These are phyloP conservation scores for Linum tenue DNA, from an alignment of 345 rosid genomes.

Conservation along the genomic window DNA sequence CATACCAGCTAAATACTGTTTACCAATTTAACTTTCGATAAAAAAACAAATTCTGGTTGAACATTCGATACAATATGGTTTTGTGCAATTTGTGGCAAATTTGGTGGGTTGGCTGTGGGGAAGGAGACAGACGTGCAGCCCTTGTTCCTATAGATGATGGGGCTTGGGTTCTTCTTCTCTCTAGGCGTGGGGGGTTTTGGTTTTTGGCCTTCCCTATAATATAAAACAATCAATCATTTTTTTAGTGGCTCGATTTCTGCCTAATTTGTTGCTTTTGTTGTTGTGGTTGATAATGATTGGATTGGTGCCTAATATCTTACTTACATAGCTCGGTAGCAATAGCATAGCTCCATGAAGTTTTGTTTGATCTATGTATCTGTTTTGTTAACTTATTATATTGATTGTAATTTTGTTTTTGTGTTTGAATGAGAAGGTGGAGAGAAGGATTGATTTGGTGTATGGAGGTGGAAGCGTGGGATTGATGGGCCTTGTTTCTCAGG, in stretches of 20 bases:
- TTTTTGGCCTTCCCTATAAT: no score
- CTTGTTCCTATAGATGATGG: not conserved
- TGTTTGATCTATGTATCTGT: not conserved
- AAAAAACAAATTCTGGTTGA: no score
- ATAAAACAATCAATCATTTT: no score
- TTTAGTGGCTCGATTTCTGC: no score
- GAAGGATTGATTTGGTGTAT: constrained; percentile 7
- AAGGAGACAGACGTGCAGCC: not conserved
- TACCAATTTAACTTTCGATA: no score
- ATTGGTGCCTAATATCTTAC: not conserved
- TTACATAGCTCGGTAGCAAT: no score
- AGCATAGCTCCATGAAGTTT: not conserved
- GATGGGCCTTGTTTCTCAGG: constrained; percentile 8
- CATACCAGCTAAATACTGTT: no score
- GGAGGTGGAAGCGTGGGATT: constrained; percentile 6
- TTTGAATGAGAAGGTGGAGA: not conserved
- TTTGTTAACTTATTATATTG: no score
- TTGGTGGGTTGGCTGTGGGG: not conserved
- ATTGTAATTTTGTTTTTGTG: no score
- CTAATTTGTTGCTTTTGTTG: not conserved
- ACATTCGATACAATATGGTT: no score
- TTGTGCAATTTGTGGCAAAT: no score
- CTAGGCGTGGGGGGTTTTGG: not conserved
- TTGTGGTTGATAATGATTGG: not conserved
- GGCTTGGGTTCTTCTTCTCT: not conserved